These are phyloP conservation scores for Aspergillus pseudoviridinutans DNA, from an alignment of 2,329 filamentous ascomycete genomes.

Conservation along the genomic window DNA sequence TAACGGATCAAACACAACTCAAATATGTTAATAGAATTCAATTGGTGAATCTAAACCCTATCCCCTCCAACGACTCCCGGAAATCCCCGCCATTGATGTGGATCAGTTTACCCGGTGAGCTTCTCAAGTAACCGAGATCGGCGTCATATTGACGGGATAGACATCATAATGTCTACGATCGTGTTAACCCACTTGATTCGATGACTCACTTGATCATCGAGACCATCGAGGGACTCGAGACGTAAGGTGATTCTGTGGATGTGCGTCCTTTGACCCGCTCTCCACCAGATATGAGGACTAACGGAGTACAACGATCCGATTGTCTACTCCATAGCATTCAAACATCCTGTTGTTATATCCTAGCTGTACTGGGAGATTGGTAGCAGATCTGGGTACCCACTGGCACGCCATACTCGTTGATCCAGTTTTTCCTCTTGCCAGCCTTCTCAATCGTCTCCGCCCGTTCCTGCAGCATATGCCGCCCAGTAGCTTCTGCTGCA, in stretches of 20 bases:
- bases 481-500: constrained; percentile 30
- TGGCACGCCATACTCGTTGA: constrained; percentile 41
- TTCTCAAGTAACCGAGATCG: neutral
- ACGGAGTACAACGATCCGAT: neutral
- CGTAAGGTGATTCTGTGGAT: neutral
- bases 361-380: neutral
- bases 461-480: constrained; percentile 37
- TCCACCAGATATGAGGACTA: neutral
- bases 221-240: too few species aligned
- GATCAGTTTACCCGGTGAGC: neutral
- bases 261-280: neutral
- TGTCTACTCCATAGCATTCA: neutral
- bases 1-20: neutral
- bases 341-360: neutral
- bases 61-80: neutral
- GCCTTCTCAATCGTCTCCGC: constrained; percentile 47
- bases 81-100: neutral
- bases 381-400: constrained; percentile 33
- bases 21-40: neutral
- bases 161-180: neutral
- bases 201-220: neutral
- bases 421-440: constrained; percentile 59
- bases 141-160: neutral
- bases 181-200: neutral
- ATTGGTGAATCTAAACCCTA: neutral